phyloP scores from a whole-genome alignment of 1,139 yeast species.

The Magnusiomyces tetraspermus region DNA sequence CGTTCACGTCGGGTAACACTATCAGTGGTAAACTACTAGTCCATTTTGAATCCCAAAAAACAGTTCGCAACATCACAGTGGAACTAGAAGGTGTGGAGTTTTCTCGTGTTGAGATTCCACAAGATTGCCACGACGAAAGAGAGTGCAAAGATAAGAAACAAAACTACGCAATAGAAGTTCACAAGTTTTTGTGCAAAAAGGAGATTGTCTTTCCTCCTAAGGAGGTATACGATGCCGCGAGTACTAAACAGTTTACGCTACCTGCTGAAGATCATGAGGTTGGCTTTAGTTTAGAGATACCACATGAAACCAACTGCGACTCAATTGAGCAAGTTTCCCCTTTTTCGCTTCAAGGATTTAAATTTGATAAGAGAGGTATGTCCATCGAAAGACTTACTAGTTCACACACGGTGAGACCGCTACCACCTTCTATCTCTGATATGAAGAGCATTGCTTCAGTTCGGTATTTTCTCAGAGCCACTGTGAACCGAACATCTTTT shows the following conservation, averaged over 20 bases:
- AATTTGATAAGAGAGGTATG: conserved; percentile 31
- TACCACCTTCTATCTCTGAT: conserved; percentile 52
- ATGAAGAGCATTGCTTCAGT: conserved; percentile 41
- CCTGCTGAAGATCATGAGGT: conserved; percentile 52
- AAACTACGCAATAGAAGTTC: conserved; percentile 37
- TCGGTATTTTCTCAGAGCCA: conserved; percentile 45
- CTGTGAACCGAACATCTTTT: conserved; percentile 44
- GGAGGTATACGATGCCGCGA: conserved; percentile 42
- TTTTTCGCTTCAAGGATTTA: conserved; percentile 31
- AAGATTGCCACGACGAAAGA: neutral
- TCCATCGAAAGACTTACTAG: conserved; percentile 24
- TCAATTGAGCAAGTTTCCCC: conserved; percentile 25
- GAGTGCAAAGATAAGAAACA: conserved; percentile 15
- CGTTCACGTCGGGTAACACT: conserved; percentile 13
- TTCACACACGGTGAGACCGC: conserved; percentile 37
- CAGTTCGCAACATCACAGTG: conserved; percentile 11
- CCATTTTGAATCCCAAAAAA: conserved; percentile 7
- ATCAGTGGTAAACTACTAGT: conserved; percentile 9
- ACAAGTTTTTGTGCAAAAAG: conserved; percentile 49
- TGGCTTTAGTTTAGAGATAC: conserved; percentile 49
- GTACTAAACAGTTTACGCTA: conserved; percentile 47
- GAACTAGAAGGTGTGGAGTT: conserved; percentile 16
- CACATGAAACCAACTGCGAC: conserved; percentile 42
- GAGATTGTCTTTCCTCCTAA: conserved; percentile 53
- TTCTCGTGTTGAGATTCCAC: conserved; percentile 12